Conservation (phyloP, 257 asterid genomes). For the Scutellaria barbata region DNA sequence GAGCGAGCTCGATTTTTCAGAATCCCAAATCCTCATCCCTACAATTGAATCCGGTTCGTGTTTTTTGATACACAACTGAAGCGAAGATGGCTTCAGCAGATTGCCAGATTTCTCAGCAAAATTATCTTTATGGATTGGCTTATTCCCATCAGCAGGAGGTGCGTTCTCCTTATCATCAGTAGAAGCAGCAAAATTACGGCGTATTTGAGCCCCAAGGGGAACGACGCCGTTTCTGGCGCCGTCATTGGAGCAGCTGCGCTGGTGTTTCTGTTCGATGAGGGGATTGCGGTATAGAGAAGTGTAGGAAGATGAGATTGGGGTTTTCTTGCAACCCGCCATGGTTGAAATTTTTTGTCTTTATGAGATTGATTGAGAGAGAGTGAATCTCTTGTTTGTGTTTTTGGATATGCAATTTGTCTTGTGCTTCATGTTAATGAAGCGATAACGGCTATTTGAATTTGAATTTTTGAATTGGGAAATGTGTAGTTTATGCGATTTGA, state of each 20-base stretch:
- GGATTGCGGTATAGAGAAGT: conserved; percentile 68
- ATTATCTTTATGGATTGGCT: not conserved
- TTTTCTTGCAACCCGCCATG: conserved; percentile 65
- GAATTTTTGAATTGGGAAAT: conserved; percentile 51
- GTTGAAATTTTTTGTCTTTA: conserved; percentile 4
- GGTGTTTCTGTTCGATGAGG: conserved; percentile 56
- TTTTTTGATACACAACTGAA: conserved; percentile 64
- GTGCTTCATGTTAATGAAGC: no score
- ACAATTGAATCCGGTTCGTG: conserved; percentile 63
- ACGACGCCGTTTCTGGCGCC: conserved; percentile 16
- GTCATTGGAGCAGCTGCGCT: conserved; percentile 43
- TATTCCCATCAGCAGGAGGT: conserved; percentile 8
- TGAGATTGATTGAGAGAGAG: not conserved
- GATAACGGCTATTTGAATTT: conserved; percentile 71
- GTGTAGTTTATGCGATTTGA: not conserved
- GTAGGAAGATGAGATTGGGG: conserved; percentile 51
- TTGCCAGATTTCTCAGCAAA: conserved; percentile 32
- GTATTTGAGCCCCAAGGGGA: conserved; percentile 40
- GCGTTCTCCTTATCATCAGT: conserved; percentile 55
- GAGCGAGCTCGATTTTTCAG: conserved; percentile 52
- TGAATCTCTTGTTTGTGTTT: no score
- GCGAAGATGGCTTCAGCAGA: conserved; percentile 66
- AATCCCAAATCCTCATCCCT: conserved; percentile 56
- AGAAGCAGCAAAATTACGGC: conserved; percentile 29
- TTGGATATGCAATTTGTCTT: no score